Percentiles rank a stretch among this genome's conserved stretches.
Conservation (phyloP, 176 grass and related monocot genomes). For the Oryza rufipogon region DNA sequence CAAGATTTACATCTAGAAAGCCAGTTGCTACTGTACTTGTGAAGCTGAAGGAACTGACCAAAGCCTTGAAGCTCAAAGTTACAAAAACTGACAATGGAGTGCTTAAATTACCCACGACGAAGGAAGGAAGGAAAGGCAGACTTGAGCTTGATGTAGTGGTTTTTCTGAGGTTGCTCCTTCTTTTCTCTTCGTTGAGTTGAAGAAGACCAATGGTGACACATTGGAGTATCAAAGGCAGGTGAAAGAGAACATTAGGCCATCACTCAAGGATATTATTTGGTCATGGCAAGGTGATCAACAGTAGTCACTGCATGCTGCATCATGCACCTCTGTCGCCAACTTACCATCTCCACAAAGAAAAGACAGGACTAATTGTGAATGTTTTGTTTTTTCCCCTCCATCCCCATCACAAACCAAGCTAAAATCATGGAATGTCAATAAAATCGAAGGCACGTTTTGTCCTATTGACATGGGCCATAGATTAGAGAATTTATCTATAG, state of each 20-base stretch:
- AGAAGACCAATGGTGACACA: constrained; percentile 72
- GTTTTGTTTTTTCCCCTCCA: neutral
- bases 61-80: constrained; percentile 53
- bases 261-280: constrained; percentile 73
- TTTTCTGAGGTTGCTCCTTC: constrained; percentile 53
- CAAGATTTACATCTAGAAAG: constrained; percentile 67
- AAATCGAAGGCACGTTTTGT: neutral
- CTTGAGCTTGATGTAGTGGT: constrained; percentile 66
- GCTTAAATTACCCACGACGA: constrained; percentile 52
- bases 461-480: neutral
- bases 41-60: constrained; percentile 63
- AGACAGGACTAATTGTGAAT: constrained; percentile 1
- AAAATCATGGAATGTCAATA: neutral
- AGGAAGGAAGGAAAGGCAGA: constrained; percentile 70
- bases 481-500: neutral
- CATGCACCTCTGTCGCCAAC: neutral
- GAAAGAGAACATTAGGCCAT: constrained; percentile 70
- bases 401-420: neutral
- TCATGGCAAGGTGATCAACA: constrained; percentile 63
- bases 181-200: constrained; percentile 75
- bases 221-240: constrained; percentile 76
- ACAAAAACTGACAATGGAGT: constrained; percentile 64
- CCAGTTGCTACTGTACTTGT: constrained; percentile 44
- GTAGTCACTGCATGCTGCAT: constrained; percentile 2
- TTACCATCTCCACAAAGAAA: neutral